Conservation (phyloP, 2,329 filamentous ascomycete genomes). For the Pyricularia grisea region DNA sequence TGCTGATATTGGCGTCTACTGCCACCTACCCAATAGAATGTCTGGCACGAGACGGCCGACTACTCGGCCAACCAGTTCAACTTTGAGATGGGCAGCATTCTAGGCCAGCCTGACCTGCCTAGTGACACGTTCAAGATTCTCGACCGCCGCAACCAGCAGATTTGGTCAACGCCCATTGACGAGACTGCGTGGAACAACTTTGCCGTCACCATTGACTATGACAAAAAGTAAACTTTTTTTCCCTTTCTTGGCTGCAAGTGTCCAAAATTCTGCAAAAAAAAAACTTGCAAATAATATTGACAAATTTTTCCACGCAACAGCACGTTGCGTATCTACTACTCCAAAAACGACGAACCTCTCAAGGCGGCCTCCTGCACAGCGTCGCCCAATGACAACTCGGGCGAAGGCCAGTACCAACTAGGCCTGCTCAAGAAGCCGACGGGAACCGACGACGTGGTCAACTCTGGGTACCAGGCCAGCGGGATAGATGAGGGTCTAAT, state of each 20-base stretch:
- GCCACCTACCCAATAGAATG: slow-evolving; percentile 12
- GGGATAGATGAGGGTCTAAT: slow-evolving; percentile 38
- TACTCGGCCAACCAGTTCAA: slow-evolving; percentile 28
- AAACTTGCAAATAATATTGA: no score
- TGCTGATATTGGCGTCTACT: no score
- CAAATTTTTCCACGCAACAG: slow-evolving; percentile 19
- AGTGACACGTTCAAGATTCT: slow-evolving; percentile 31
- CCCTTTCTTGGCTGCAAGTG: slow-evolving; percentile 15
- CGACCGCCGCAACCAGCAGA: slow-evolving; percentile 25
- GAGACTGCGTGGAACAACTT: slow-evolving; percentile 49
- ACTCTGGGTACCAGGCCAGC: slow-evolving; percentile 36
- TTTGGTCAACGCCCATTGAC: slow-evolving; percentile 32
- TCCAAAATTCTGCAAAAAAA: no score
- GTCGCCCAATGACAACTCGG: slow-evolving; percentile 36
- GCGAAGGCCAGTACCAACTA: slow-evolving; percentile 45
- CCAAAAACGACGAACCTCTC: slow-evolving; percentile 34
- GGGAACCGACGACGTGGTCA: slow-evolving; percentile 39
- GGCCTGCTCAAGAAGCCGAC: slow-evolving; percentile 49
- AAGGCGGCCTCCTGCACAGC: slow-evolving; percentile 33
- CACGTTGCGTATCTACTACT: slow-evolving; percentile 48
- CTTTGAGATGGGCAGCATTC: slow-evolving; percentile 24
- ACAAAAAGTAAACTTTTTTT: slow-evolving; percentile 32
- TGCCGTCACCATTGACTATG: slow-evolving; percentile 45
- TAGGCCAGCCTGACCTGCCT: slow-evolving; percentile 23
- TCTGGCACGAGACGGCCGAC: slow-evolving; percentile 26